These are phyloP conservation scores for Quercus mongolica DNA, from an alignment of 306 rosid genomes.

Conservation along the genomic window DNA sequence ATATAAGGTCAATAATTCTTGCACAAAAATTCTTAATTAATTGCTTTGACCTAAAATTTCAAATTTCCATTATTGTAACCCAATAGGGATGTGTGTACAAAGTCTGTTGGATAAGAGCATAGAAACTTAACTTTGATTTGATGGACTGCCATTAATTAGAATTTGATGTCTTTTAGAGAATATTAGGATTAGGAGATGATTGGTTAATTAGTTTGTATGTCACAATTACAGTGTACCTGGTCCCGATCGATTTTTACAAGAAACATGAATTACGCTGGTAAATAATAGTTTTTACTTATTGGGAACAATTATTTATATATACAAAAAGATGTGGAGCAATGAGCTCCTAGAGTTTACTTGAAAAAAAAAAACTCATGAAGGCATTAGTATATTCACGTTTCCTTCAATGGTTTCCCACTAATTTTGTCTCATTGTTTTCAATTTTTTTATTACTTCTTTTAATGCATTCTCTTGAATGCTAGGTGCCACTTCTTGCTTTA, in stretches of 20 bases:
- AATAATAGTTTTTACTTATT: not conserved
- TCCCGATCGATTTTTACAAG: conserved; percentile 1
- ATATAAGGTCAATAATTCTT: conserved; percentile 31
- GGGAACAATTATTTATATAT: not conserved
- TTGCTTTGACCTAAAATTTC: not conserved
- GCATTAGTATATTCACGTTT: not conserved
- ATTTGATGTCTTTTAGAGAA: too few relatives aligned
- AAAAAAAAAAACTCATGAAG: not conserved
- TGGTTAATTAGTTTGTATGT: too few relatives aligned
- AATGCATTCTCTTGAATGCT: not conserved
- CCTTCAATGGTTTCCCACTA: not conserved
- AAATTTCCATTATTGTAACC: not conserved
- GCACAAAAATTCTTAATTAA: conserved; percentile 36
- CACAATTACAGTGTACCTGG: too few relatives aligned
- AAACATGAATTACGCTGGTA: not conserved
- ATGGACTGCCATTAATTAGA: too few relatives aligned
- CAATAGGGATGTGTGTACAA: too few relatives aligned
- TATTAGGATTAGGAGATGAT: too few relatives aligned
- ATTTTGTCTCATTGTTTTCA: not conserved
- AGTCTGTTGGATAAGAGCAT: too few relatives aligned
- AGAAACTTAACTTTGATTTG: too few relatives aligned
- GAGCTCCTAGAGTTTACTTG: not conserved
- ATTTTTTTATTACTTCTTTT: not conserved
- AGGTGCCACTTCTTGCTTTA: not conserved
- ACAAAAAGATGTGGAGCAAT: not conserved